phyloP scores from a whole-genome alignment of 768 basidiomycete species.

The Termitomyces bulborhizus region DNA sequence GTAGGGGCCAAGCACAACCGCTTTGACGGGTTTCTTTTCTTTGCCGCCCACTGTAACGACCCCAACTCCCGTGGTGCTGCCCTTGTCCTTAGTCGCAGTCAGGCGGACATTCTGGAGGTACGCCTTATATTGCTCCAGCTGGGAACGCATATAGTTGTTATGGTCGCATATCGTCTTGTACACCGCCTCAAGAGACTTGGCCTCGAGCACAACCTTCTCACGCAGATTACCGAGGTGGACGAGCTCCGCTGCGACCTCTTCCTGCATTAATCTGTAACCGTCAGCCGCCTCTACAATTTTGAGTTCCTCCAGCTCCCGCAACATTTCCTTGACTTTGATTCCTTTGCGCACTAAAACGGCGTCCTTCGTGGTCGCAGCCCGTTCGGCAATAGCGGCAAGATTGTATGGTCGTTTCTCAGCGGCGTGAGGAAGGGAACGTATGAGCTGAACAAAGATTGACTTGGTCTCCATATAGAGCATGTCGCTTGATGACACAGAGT shows the following conservation, averaged over 20 bases:
- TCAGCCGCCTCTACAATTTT: slow-evolving; percentile 80
- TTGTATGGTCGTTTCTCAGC: slow-evolving; percentile 87
- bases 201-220: slow-evolving; percentile 93
- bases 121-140: slow-evolving; percentile 99
- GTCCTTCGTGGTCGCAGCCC: slow-evolving; percentile 96
- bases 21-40: slow-evolving; percentile 89
- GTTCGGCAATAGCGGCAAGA: slow-evolving; percentile 83
- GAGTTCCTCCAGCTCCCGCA: slow-evolving; percentile 89
- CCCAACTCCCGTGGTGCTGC: slow-evolving; percentile 81
- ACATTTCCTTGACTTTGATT: slow-evolving; percentile 99
- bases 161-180: slow-evolving; percentile 99
- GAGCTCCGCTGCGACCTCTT: slow-evolving; percentile 93
- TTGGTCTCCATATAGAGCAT: slow-evolving; percentile 99
- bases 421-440: slow-evolving; percentile 86
- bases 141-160: slow-evolving; percentile 93
- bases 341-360: slow-evolving; percentile 92
- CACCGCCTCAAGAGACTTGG: slow-evolving; percentile 88
- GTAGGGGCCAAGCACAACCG: slow-evolving; percentile 88
- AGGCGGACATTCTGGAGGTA: slow-evolving; percentile 97
- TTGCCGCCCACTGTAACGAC: slow-evolving; percentile 95
- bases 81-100: slow-evolving; percentile 85
- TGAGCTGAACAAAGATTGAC: slow-evolving; percentile 96
- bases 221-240: slow-evolving; percentile 93
- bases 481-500: slow-evolving; percentile 94
- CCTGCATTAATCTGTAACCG: slow-evolving; percentile 92